A percentile compares a stretch with the other conserved stretches of the same genome.
These are phyloP conservation scores for Sclerotinia trifoliorum DNA, from an alignment of 2,329 filamentous ascomycete genomes.

Conservation along the genomic window DNA sequence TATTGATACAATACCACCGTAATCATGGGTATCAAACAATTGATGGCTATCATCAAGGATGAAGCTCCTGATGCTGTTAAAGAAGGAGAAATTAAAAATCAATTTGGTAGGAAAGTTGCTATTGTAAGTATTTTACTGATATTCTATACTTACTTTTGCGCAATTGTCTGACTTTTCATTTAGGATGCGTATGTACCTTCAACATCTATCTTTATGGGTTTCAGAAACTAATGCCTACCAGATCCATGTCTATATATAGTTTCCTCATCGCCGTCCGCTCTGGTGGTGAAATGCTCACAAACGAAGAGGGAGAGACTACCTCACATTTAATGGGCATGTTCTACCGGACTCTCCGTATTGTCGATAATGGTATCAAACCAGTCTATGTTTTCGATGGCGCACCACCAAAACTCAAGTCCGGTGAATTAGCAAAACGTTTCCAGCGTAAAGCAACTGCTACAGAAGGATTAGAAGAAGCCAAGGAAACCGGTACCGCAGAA, in stretches of 20 bases:
- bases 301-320: constrained; percentile 91
- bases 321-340: constrained; percentile 99
- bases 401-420: constrained; percentile 95
- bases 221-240: constrained; percentile 41
- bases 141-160: constrained; percentile 8
- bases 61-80: constrained; percentile 95
- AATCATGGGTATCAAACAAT: constrained; percentile 66
- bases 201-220: neutral
- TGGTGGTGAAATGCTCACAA: constrained; percentile 93
- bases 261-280: constrained; percentile 97
- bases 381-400: constrained; percentile 97
- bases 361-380: constrained; percentile 98
- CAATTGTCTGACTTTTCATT: constrained; percentile 27
- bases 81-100: constrained; percentile 96
- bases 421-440: constrained; percentile 93
- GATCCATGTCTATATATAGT: constrained; percentile 98
- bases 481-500: constrained; percentile 93
- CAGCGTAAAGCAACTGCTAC: constrained; percentile 91
- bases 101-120: constrained; percentile 96
- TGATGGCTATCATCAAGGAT: constrained; percentile 81
- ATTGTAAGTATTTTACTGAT: constrained; percentile 63
- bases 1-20: constrained; percentile 24
- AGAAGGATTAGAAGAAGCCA: constrained; percentile 89
- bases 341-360: constrained; percentile 96
- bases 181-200: constrained; percentile 56